A percentile compares a stretch with the other conserved stretches of the same genome.
These are phyloP conservation scores for Apiotrichum siamense DNA, from an alignment of 1,284 basidiomycete genomes.

Conservation along the genomic window DNA sequence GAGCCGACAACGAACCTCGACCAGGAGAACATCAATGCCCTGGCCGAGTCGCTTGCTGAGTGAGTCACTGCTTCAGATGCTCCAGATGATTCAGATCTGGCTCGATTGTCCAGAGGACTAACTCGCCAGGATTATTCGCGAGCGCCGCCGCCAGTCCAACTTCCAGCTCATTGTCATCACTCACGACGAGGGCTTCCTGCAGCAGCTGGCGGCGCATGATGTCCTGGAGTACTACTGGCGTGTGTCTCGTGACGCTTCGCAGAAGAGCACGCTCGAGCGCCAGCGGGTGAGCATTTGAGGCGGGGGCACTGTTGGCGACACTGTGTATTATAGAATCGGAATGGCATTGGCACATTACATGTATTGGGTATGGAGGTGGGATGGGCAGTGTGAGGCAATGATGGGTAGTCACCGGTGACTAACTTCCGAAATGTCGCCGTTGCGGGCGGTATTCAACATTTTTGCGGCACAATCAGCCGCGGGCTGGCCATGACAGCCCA, in stretches of 20 bases:
- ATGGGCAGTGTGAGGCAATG: not conserved
- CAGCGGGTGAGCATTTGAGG: constrained; percentile 31
- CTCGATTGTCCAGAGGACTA: not conserved
- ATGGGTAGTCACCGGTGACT: not conserved
- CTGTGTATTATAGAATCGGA: not conserved
- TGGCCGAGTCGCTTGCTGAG: constrained; percentile 88
- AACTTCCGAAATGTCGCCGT: not conserved
- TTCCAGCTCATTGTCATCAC: constrained; percentile 98
- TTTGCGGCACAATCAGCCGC: no score
- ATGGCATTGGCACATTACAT: not conserved
- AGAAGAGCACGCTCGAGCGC: constrained; percentile 48
- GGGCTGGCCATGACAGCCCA: no score
- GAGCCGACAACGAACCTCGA: constrained; percentile 98
- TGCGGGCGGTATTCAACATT: no score
- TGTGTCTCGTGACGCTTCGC: constrained; percentile 44
- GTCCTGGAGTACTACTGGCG: constrained; percentile 86
- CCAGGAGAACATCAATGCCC: constrained; percentile 89
- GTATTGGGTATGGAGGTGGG: not conserved
- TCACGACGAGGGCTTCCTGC: constrained; percentile 67
- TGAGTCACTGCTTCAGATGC: no score
- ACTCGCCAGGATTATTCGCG: constrained; percentile 72
- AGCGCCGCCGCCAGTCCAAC: constrained; percentile 78
- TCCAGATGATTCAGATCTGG: no score
- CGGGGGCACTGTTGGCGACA: constrained; percentile 3
- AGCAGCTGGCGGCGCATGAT: constrained; percentile 66